These are phyloP conservation scores for Polychaeton citri DNA, from an alignment of 2,329 filamentous ascomycete species.

Conservation along the genomic window DNA sequence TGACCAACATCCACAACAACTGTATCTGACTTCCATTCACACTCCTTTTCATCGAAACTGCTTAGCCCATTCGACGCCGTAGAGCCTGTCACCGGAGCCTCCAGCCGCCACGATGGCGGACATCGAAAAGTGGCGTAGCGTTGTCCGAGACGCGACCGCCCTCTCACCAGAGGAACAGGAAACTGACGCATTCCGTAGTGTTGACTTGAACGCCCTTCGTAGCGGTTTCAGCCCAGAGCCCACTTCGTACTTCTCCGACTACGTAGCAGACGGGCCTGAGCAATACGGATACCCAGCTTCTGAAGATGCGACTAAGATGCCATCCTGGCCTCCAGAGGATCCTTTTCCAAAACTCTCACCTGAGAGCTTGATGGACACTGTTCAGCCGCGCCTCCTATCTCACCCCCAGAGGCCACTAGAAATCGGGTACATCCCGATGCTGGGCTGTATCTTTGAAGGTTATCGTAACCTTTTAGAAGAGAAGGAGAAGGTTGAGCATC, in stretches of 20 bases:
- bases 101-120: conserved; percentile 20
- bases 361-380: conserved; percentile 17
- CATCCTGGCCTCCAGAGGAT: conserved; percentile 14
- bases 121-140: conserved; percentile 23
- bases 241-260: conserved; percentile 26
- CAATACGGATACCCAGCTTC: neutral
- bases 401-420: conserved; percentile 17
- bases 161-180: conserved; percentile 20
- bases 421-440: conserved; percentile 21
- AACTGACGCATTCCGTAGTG: conserved; percentile 7
- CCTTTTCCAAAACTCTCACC: conserved; percentile 15
- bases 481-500: conserved; percentile 17
- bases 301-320: conserved; percentile 3
- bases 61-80: too few relatives aligned
- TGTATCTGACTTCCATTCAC: too few relatives aligned
- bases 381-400: conserved; percentile 18
- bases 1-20: too few relatives aligned
- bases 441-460: conserved; percentile 30
- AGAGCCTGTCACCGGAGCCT: too few relatives aligned
- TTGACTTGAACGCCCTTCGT: neutral
- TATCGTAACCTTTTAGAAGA: conserved; percentile 24
- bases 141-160: conserved; percentile 18
- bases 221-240: conserved; percentile 18
- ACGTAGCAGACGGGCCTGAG: conserved; percentile 3
- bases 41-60: too few relatives aligned